A percentile compares a stretch with the other conserved stretches of the same genome.
Conservation (phyloP, 2,329 filamentous ascomycete species). For the Aureobasidium leucospermi region DNA sequence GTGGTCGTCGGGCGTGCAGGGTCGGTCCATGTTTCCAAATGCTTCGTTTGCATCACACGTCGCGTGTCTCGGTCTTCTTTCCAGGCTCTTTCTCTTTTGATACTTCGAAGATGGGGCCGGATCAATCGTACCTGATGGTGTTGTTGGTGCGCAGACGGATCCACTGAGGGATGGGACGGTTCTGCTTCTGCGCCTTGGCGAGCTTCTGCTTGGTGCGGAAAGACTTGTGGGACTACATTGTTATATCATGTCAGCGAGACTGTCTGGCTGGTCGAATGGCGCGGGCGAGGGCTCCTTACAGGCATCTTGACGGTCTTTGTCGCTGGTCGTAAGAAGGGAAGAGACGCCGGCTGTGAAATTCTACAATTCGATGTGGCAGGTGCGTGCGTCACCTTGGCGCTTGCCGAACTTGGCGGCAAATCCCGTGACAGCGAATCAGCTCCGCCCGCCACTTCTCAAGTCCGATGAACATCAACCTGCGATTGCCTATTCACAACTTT, state of each 20-base stretch:
- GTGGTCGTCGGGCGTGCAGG: not conserved
- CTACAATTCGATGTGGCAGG: slow-evolving; percentile 3
- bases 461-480: not conserved
- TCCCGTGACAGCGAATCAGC: not conserved
- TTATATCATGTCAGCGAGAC: not conserved
- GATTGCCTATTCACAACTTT: not conserved
- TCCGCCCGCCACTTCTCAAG: not conserved
- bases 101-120: not conserved
- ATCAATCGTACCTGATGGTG: slow-evolving; percentile 84
- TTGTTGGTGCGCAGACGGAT: slow-evolving; percentile 97
- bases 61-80: not conserved
- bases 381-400: slow-evolving; percentile 9
- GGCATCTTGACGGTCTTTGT: slow-evolving; percentile 18
- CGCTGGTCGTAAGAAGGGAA: slow-evolving; percentile 13
- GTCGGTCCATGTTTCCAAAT: not conserved
- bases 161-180: slow-evolving; percentile 99
- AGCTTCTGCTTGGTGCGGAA: slow-evolving; percentile 99
- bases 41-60: not conserved
- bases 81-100: not conserved
- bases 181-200: slow-evolving; percentile 99
- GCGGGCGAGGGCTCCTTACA: slow-evolving; percentile 14
- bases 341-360: slow-evolving; percentile 9
- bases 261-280: not conserved
- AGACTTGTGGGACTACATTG: slow-evolving; percentile 87
- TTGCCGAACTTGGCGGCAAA: slow-evolving; percentile 10